A percentile compares a stretch with the other conserved stretches of the same genome.
Conservation (phyloP, 2,329 filamentous ascomycete species). For the Dendryphion nanum region DNA sequence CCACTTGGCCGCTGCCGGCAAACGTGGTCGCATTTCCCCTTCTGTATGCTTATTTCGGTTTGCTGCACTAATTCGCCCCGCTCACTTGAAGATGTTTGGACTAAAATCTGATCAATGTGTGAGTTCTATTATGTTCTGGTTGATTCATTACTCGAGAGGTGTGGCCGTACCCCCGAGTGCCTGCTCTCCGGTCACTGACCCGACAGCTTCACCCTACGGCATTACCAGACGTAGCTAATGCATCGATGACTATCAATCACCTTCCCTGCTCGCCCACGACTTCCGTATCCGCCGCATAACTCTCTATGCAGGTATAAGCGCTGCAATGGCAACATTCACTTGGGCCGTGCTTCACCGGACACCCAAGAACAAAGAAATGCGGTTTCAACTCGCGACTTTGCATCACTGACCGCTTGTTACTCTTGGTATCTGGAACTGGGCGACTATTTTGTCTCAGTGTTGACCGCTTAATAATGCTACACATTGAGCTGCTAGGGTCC, state of each 20-base stretch:
- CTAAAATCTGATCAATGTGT: constrained; percentile 15
- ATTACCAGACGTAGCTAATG: not conserved
- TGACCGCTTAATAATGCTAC: constrained; percentile 24
- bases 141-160: constrained; percentile 28
- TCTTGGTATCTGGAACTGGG: constrained; percentile 8
- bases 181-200: no score
- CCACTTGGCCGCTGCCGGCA: constrained; percentile 21
- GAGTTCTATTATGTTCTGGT: constrained; percentile 6
- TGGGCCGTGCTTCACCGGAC: constrained; percentile 19
- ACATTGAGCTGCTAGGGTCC: constrained; percentile 18
- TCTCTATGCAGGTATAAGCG: no score
- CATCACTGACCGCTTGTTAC: constrained; percentile 12
- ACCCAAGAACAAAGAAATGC: constrained; percentile 15
- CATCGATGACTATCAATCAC: not conserved
- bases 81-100: constrained; percentile 14
- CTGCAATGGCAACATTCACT: no score
- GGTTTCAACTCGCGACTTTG: constrained; percentile 10
- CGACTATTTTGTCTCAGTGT: constrained; percentile 27
- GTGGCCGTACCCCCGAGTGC: no score
- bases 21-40: constrained; percentile 30
- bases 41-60: constrained; percentile 13
- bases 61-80: constrained; percentile 12
- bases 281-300: no score
- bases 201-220: no score
- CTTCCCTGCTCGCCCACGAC: no score